Evolutionary conservation across 192 early-diverging fungal genomes (phyloP).

Genomic region (Diversispora eburnea): DNA sequence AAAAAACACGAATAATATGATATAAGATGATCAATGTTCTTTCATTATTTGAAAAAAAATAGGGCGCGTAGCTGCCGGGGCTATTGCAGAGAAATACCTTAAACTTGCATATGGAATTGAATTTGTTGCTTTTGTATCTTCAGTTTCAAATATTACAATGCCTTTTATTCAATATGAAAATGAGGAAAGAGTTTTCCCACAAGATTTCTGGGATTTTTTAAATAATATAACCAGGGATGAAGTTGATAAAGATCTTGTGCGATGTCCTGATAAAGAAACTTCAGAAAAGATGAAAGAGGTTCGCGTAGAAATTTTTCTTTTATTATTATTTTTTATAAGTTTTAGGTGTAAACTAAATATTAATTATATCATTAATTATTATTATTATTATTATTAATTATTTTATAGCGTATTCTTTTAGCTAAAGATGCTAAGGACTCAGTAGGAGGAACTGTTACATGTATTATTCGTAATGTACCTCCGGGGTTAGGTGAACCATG

Average conservation of each 20-base stretch:
- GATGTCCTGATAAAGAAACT: conserved; percentile 78
- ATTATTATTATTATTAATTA: too few relatives aligned
- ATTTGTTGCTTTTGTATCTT: conserved; percentile 91
- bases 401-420: conserved; percentile 64
- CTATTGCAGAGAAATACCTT: conserved; percentile 98
- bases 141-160: conserved; percentile 82
- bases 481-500: conserved; percentile 93
- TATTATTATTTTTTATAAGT: background rate
- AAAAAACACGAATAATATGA: too few relatives aligned
- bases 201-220: conserved; percentile 64
- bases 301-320: background rate
- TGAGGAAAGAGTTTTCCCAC: conserved; percentile 38
- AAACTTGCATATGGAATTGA: conserved; percentile 76
- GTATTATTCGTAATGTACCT: conserved; percentile 92
- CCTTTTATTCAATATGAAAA: conserved; percentile 51
- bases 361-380: too few relatives aligned
- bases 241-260: conserved; percentile 81
- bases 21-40: too few relatives aligned
- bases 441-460: conserved; percentile 92
- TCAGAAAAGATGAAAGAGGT: conserved; percentile 82
- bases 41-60: conserved; percentile 10
- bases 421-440: conserved; percentile 83
- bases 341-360: background rate
- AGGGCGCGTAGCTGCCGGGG: conserved; percentile 93
- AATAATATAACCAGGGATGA: conserved; percentile 63